Evolutionary conservation across 805 yeast species (phyloP), one percentile per base, ranked within the genome.

Genomic region (Limtongozyma cylindracea): DNA sequence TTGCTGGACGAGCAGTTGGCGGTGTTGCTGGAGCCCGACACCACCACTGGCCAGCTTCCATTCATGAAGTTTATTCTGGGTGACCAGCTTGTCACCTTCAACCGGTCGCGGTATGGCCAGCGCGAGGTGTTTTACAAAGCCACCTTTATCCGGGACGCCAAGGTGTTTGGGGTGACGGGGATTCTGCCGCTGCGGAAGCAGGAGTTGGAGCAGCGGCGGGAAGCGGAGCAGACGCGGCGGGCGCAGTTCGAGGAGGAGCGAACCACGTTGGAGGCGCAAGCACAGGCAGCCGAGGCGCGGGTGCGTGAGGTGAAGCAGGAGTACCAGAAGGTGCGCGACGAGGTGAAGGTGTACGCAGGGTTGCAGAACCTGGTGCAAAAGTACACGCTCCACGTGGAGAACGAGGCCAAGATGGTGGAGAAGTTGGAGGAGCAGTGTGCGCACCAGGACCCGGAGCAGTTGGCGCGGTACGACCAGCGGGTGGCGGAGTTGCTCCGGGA

Each of bases 41-140:
- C 15, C n/a, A 38, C 22, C 8, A 24, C 41, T 17, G 64, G 68
- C 3, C 40, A 39, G 6, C 37, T 61, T 2, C 42, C 50, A 1
- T 61, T 76, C 29, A 45, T 44, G 21, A 64, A 60, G 35, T 63
- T 71, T 34, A 53, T 72, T 23, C 62, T 68, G 12, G 77, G 70
- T 0, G 58, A 56, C 24, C 48, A 53, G 3, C 28, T 65, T 9
- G 61, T 60, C 26, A 48, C 49, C 8, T 44, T 73, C 10, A 44
- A 38, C 6, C 49, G 49, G 28, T 80, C 94, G 1, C 40, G 38
- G 10, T 78, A 71, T 42, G 91, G 91, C 13, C 40, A 48, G 3
- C 51, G 44, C 29, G 74, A 66, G 33, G 43, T 54, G 3, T 49
- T 57, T 22, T 36, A 52, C 54, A 24, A 43, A 19, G 38, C 61